phyloP scores from a whole-genome alignment of 164 flowering plant genomes.

The Nymphaea colorata region DNA sequence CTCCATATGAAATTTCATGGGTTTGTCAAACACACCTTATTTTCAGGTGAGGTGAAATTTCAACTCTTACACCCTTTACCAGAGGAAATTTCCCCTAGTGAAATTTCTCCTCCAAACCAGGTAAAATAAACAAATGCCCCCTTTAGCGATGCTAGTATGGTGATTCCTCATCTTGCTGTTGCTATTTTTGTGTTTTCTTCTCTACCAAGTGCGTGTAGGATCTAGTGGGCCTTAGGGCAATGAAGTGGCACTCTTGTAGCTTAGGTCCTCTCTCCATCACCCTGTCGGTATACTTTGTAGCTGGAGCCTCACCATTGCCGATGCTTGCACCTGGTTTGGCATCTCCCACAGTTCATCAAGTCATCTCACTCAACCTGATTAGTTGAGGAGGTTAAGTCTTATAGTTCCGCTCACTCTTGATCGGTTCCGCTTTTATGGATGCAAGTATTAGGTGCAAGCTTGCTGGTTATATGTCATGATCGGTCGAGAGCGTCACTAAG shows the following conservation, averaged over 20 bases:
- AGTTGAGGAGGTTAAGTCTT: slow-evolving; percentile 16
- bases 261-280: slow-evolving; percentile 42
- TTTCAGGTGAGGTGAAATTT: no score
- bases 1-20: no score
- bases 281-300: slow-evolving; percentile 39
- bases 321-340: slow-evolving; percentile 61
- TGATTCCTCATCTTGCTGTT: slow-evolving; percentile 12
- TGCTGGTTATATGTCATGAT: slow-evolving; percentile 33
- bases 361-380: slow-evolving; percentile 23
- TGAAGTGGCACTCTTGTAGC: slow-evolving; percentile 25
- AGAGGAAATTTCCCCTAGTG: no score
- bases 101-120: no score
- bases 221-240: slow-evolving; percentile 15
- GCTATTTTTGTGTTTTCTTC: slow-evolving; percentile 6
- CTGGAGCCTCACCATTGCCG: slow-evolving; percentile 27
- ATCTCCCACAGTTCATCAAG: slow-evolving; percentile 34
- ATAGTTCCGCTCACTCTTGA: slow-evolving; percentile 13
- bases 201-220: background rate
- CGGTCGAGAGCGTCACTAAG: slow-evolving; percentile 27
- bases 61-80: no score
- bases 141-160: background rate
- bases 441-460: slow-evolving; percentile 10
- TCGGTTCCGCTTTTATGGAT: slow-evolving; percentile 9
- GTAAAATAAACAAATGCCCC: no score
- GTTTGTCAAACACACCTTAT: no score